Conservation (phyloP, 306 rosid species). For the Rosa rugosa region DNA sequence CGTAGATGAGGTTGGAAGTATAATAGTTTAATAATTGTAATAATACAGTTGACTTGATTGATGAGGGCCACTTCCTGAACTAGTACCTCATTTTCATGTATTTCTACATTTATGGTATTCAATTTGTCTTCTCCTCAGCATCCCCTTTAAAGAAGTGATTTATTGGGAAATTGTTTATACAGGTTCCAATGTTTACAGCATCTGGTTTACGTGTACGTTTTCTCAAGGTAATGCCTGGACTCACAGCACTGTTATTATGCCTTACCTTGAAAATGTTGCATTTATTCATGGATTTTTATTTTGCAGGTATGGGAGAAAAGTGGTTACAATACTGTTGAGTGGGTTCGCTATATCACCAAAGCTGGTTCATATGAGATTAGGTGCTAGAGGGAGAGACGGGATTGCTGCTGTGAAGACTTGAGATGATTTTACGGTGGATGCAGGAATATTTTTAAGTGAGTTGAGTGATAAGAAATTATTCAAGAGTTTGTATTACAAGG, state of each 20-base stretch:
- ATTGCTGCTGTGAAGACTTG: constrained; percentile 18
- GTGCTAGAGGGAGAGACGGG: constrained; percentile 55
- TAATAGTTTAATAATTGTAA: background rate
- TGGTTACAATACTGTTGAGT: constrained; percentile 96
- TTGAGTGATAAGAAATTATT: constrained; percentile 15
- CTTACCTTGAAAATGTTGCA: background rate
- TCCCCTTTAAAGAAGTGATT: constrained; percentile 3
- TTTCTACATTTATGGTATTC: background rate
- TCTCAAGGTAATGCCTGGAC: constrained; percentile 60
- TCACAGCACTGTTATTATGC: background rate
- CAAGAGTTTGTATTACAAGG: background rate
- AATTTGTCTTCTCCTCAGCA: background rate
- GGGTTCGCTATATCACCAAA: constrained; percentile 98
- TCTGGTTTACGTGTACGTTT: constrained; percentile 97
- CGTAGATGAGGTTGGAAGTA: background rate
- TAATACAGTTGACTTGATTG: background rate
- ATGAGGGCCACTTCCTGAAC: background rate
- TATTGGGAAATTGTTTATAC: constrained; percentile 7
- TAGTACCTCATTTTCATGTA: background rate
- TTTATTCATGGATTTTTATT: constrained; percentile 11
- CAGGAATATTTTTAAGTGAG: constrained; percentile 19
- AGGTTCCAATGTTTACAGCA: constrained; percentile 98
- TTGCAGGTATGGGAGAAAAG: constrained; percentile 99
- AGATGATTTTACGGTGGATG: constrained; percentile 21
- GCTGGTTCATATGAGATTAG: constrained; percentile 95